Conservation (phyloP, 2,329 filamentous ascomycete genomes). For the Neofusicoccum cordaticola region DNA sequence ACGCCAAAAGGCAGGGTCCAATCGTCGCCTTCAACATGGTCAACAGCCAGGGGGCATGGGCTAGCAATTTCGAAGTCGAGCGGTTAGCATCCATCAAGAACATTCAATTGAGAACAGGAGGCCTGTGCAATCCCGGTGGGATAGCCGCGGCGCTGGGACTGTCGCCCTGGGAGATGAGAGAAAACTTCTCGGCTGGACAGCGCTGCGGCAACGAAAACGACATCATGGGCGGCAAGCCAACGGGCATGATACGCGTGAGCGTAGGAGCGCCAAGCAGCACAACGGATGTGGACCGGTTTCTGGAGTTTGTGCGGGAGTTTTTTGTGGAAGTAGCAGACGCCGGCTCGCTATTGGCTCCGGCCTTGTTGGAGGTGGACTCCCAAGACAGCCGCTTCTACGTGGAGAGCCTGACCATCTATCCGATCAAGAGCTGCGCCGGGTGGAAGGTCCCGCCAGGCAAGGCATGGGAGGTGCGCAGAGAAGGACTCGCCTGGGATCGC, state of each 20-base stretch:
- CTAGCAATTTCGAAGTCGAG: conserved; percentile 81
- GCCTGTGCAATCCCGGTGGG: conserved; percentile 88
- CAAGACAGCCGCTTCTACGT: conserved; percentile 37
- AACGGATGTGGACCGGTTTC: conserved; percentile 68
- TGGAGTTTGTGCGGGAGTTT: conserved; percentile 62
- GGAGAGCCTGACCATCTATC: conserved; percentile 64
- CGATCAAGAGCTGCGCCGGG: conserved; percentile 90
- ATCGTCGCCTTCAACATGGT: conserved; percentile 80
- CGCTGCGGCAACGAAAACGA: conserved; percentile 83
- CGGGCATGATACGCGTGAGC: conserved; percentile 80
- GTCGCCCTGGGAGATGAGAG: conserved; percentile 75
- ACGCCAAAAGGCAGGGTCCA: conserved; percentile 60
- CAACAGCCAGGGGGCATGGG: conserved; percentile 67
- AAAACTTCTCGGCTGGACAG: conserved; percentile 80
- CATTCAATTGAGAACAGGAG: conserved; percentile 83
- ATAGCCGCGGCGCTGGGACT: conserved; percentile 71
- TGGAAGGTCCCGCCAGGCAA: conserved; percentile 64
- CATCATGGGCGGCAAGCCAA: conserved; percentile 78
- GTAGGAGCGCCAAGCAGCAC: conserved; percentile 85
- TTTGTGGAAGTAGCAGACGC: conserved; percentile 35
- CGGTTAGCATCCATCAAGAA: conserved; percentile 75
- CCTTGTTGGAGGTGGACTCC: conserved; percentile 19
- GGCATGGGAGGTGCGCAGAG: conserved; percentile 72
- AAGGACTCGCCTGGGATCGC: conserved; percentile 89
- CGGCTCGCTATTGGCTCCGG: conserved; percentile 21